Conservation (phyloP, 2,329 filamentous ascomycete species). For the Aschersonia sp. region DNA sequence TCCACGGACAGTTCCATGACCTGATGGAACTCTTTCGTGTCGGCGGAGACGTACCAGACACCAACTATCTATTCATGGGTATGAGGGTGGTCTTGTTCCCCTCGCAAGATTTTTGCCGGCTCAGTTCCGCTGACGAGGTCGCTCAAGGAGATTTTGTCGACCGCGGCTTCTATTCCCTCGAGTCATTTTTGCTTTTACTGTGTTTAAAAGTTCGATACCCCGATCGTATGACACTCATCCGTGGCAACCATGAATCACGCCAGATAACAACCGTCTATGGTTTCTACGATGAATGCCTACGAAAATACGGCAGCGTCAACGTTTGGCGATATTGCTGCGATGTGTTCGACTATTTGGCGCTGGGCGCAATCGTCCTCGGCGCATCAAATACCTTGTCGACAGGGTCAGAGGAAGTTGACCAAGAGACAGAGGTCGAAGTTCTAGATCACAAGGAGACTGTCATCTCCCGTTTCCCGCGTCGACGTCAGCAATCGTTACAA, state of each 20-base stretch:
- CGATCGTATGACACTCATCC: conserved; percentile 89
- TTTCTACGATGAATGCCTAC: conserved; percentile 93
- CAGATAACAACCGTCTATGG: conserved; percentile 97
- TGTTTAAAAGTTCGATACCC: conserved; percentile 96
- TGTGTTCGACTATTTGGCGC: conserved; percentile 90
- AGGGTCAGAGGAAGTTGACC: conserved; percentile 34
- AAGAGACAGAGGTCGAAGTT: conserved; percentile 85
- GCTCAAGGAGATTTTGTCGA: conserved; percentile 81
- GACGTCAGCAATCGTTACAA: conserved; percentile 9
- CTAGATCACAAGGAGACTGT: conserved; percentile 72
- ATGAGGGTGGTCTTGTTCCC: conserved; percentile 9
- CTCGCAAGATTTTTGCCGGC: no score
- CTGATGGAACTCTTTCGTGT: conserved; percentile 94
- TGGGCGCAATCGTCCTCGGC: conserved; percentile 83
- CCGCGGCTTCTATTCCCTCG: conserved; percentile 92
- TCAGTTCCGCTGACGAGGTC: neutral
- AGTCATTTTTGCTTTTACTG: conserved; percentile 88
- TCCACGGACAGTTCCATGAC: conserved; percentile 93
- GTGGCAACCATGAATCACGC: conserved; percentile 89
- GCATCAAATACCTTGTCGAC: conserved; percentile 50
- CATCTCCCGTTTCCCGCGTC: conserved; percentile 55
- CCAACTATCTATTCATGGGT: conserved; percentile 97
- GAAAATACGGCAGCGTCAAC: conserved; percentile 93
- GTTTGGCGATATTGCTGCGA: conserved; percentile 97
- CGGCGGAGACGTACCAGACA: conserved; percentile 85